Percentiles rank a stretch among this genome's conserved stretches.
Conservation (phyloP, 805 yeast species). For the Yamadazyma philogaea region DNA sequence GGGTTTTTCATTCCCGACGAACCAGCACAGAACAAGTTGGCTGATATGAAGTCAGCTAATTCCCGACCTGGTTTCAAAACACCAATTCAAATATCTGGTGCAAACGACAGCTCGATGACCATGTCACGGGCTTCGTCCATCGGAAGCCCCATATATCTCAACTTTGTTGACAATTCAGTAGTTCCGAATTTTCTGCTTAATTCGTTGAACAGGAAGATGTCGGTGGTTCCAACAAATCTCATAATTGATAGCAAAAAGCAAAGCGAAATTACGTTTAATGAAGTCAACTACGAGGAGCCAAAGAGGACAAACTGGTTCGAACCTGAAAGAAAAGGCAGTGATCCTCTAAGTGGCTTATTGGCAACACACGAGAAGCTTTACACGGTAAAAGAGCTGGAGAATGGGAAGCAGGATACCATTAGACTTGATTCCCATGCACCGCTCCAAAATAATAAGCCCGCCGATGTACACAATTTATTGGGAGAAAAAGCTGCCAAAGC, state of each 20-base stretch:
- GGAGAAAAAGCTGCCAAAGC: conserved; percentile 7
- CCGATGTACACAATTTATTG: conserved; percentile 7
- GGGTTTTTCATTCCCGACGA: conserved; percentile 12
- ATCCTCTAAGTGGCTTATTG: conserved; percentile 24
- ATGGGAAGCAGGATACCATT: not conserved
- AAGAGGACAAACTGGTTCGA: not conserved
- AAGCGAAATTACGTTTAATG: conserved; percentile 22
- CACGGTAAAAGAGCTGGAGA: conserved; percentile 5
- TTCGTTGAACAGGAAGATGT: conserved; percentile 22
- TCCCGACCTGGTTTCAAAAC: not conserved
- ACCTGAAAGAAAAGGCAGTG: conserved; percentile 13
- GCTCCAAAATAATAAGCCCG: not conserved
- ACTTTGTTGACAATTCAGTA: not conserved
- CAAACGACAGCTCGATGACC: conserved; percentile 2
- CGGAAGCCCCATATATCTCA: conserved; percentile 21
- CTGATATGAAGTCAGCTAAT: not conserved
- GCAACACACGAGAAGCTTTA: conserved; percentile 33
- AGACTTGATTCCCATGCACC: conserved; percentile 1
- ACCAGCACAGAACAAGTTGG: not conserved
- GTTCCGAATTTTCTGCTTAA: conserved; percentile 3
- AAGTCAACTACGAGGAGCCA: conserved; percentile 18
- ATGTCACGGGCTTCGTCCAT: conserved; percentile 21
- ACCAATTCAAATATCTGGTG: not conserved
- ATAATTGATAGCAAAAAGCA: conserved; percentile 13
- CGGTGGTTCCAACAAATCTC: conserved; percentile 28